Conservation (phyloP, 2,329 filamentous ascomycete genomes). For the Fusarium pseudoanthophilum region DNA sequence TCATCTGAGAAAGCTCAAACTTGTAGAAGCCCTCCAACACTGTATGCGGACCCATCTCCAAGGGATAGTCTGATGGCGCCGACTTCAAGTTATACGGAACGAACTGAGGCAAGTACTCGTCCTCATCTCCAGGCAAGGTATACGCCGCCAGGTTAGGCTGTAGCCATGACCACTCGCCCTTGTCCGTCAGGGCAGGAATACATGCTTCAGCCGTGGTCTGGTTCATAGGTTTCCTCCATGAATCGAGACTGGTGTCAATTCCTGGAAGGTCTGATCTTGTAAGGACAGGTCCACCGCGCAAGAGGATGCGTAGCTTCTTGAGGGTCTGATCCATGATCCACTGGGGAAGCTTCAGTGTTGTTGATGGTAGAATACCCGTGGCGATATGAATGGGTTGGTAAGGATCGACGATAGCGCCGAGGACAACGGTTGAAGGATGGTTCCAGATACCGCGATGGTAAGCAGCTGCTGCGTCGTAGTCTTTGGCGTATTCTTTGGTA, state of each 20-base stretch:
- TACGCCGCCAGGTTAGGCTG: neutral
- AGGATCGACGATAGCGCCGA: neutral
- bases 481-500: neutral
- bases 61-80: neutral
- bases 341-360: neutral
- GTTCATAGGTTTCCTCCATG: neutral
- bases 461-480: neutral
- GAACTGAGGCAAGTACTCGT: neutral
- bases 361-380: neutral
- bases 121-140: neutral
- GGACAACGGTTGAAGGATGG: neutral
- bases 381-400: neutral
- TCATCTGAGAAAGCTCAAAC: neutral
- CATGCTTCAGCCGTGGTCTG: neutral
- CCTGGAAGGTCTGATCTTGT: neutral
- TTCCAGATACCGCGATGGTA: neutral
- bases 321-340: neutral
- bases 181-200: fast-evolving
- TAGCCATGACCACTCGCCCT: neutral
- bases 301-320: neutral
- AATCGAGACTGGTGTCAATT: neutral
- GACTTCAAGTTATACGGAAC: neutral
- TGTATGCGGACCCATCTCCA: neutral
- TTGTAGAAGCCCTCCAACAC: neutral
- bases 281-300: neutral